phyloP scores from a whole-genome alignment of 1,284 basidiomycete species.

The Austroboletus niveus region DNA sequence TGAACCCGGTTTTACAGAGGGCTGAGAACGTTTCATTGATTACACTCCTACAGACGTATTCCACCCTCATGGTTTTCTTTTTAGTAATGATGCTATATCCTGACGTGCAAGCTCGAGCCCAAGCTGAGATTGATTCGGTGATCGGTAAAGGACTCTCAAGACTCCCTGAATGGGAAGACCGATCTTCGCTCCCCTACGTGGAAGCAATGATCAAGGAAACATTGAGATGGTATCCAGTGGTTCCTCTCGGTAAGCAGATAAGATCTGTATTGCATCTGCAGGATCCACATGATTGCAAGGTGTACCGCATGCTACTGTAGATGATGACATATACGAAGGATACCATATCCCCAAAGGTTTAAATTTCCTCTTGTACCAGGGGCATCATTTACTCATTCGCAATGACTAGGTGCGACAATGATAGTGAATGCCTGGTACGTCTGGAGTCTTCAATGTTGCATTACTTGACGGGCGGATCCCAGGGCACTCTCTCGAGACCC shows the following conservation, averaged over 20 bases:
- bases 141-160: conserved; percentile 33
- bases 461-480: not conserved
- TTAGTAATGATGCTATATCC: conserved; percentile 50
- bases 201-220: conserved; percentile 51
- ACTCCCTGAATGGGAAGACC: conserved; percentile 40
- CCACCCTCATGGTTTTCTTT: conserved; percentile 46
- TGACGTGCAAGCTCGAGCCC: conserved; percentile 40
- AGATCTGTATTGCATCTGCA: not conserved
- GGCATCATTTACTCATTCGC: not conserved
- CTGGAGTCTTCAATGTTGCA: not conserved
- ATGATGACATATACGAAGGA: conserved; percentile 23
- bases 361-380: not conserved
- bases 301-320: conserved; percentile 42
- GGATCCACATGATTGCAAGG: conserved; percentile 10
- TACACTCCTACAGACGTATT: conserved; percentile 37
- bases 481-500: conserved; percentile 37
- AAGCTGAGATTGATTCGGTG: conserved; percentile 43
- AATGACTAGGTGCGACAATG: conserved; percentile 19
- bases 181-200: conserved; percentile 42
- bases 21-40: conserved; percentile 5
- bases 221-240: conserved; percentile 19
- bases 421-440: conserved; percentile 21
- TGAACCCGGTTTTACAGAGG: conserved; percentile 4
- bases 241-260: conserved; percentile 29
- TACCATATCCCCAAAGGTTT: conserved; percentile 39